Evolutionary conservation across 2,329 filamentous ascomycete species (phyloP).

Genomic region (Penicillium sp.): DNA sequence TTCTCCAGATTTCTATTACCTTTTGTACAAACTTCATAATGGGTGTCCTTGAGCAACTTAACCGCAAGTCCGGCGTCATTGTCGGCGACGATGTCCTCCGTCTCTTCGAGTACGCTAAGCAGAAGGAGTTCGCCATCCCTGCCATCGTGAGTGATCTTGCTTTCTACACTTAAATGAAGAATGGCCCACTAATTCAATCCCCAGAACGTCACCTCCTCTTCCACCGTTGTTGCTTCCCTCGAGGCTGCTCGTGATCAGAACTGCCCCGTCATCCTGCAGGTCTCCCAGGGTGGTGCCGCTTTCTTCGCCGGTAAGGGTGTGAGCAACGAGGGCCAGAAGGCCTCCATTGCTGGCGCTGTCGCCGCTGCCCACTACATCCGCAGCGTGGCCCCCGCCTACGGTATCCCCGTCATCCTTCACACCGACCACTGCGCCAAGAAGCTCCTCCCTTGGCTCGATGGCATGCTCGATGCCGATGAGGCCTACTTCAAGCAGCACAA

Average conservation of each 20-base stretch:
- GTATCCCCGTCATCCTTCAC: constrained; percentile 87
- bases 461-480: constrained; percentile 93
- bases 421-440: constrained; percentile 99
- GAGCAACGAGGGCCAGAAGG: constrained; percentile 77
- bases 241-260: constrained; percentile 94
- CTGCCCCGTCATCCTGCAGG: constrained; percentile 87
- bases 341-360: constrained; percentile 82
- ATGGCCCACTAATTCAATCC: not conserved
- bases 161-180: not conserved
- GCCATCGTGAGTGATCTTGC: constrained; percentile 59
- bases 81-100: constrained; percentile 64
- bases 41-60: constrained; percentile 56
- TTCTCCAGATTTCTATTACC: constrained; percentile 5
- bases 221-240: constrained; percentile 78
- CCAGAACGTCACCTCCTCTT: constrained; percentile 88
- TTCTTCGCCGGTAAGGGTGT: constrained; percentile 92
- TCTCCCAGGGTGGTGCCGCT: constrained; percentile 88
- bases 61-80: constrained; percentile 65
- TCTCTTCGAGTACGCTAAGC: constrained; percentile 87
- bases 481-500: constrained; percentile 88
- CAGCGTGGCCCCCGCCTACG: constrained; percentile 80
- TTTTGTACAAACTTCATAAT: constrained; percentile 29
- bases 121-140: constrained; percentile 85
- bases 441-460: constrained; percentile 95
- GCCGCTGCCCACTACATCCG: constrained; percentile 94